phyloP scores from a whole-genome alignment of 306 rosid species.

The Quercus dentata region DNA sequence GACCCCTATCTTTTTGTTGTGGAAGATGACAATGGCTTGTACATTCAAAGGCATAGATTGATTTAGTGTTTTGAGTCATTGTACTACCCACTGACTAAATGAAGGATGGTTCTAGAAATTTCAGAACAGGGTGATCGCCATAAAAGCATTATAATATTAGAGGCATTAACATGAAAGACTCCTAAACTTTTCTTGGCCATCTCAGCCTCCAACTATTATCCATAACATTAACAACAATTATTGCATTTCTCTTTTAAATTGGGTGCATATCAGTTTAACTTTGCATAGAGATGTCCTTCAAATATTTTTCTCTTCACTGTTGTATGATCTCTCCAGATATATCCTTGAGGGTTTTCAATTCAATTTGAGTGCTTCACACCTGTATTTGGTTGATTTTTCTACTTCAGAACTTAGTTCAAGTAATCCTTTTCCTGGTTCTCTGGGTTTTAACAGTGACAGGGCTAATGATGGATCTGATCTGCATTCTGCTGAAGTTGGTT shows the following conservation, averaged over 20 bases:
- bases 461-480: conserved; percentile 42
- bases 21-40: no score
- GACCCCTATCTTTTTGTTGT: neutral
- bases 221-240: no score
- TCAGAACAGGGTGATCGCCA: neutral
- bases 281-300: neutral
- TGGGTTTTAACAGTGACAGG: conserved; percentile 30
- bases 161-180: neutral
- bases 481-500: conserved; percentile 25
- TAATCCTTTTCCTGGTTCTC: neutral
- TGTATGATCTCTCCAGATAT: neutral
- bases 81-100: no score
- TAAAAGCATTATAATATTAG: neutral
- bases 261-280: neutral
- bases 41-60: neutral
- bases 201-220: no score
- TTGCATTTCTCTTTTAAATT: no score
- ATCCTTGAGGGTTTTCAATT: neutral
- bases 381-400: neutral
- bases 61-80: neutral
- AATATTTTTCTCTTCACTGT: neutral
- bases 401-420: neutral
- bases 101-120: neutral
- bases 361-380: neutral
- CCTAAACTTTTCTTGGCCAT: neutral